Evolutionary conservation across 805 yeast genomes (phyloP).

Genomic region (Monosporozyma yasuniensis): DNA sequence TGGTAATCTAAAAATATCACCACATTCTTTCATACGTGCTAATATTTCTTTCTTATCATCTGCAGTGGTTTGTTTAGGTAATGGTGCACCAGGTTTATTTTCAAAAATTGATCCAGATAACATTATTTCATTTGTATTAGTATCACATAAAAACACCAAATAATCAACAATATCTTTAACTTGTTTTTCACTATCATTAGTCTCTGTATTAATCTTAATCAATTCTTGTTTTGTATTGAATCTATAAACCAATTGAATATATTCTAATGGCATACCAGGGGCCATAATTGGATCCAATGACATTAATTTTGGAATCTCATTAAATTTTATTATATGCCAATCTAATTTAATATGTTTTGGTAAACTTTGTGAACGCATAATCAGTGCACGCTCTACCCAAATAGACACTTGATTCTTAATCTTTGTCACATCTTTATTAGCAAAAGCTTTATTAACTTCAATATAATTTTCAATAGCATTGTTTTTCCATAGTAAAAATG

Average conservation of each 20-base stretch:
- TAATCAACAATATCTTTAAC: slow-evolving; percentile 54
- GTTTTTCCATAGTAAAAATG: slow-evolving; percentile 74
- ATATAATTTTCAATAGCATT: slow-evolving; percentile 70
- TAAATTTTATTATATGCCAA: slow-evolving; percentile 73
- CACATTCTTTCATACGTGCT: slow-evolving; percentile 25
- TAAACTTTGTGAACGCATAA: slow-evolving; percentile 41
- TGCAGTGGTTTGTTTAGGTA: slow-evolving; percentile 22
- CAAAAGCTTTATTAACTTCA: slow-evolving; percentile 75
- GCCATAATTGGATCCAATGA: slow-evolving; percentile 59
- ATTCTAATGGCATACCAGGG: slow-evolving; percentile 45
- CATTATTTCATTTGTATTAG: slow-evolving; percentile 46
- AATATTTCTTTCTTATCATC: slow-evolving; percentile 21
- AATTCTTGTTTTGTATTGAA: slow-evolving; percentile 56
- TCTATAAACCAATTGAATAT: slow-evolving; percentile 52
- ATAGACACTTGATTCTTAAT: slow-evolving; percentile 41
- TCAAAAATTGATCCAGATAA: slow-evolving; percentile 66
- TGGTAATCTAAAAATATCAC: slow-evolving; percentile 25
- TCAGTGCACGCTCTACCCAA: slow-evolving; percentile 56
- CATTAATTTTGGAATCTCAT: slow-evolving; percentile 61
- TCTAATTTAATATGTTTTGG: slow-evolving; percentile 53
- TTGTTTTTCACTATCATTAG: slow-evolving; percentile 37
- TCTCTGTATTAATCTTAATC: slow-evolving; percentile 38
- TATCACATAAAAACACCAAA: slow-evolving; percentile 52
- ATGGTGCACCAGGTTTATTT: slow-evolving; percentile 36
- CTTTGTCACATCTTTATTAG: slow-evolving; percentile 42